Evolutionary conservation across 495 filamentous ascomycete genomes (phyloP).

Genomic region (Delitschia confertaspora): DNA sequence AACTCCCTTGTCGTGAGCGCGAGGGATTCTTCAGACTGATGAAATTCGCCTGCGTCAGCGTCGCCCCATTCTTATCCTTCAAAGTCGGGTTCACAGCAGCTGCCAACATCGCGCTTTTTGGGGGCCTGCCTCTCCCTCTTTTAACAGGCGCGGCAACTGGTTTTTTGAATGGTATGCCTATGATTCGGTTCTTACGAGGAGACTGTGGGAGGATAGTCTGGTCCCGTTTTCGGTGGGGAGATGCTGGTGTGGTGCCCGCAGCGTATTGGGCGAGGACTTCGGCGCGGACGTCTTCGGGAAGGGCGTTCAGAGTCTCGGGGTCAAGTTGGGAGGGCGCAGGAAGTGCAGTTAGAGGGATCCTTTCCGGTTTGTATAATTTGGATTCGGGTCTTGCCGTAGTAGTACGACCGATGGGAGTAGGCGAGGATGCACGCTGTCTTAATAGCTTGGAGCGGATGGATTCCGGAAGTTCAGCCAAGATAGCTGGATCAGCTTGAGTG

Average conservation of each 20-base stretch:
- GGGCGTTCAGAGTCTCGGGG: slow-evolving; percentile 49
- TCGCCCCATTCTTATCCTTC: slow-evolving; percentile 17
- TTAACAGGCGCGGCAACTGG: slow-evolving; percentile 51
- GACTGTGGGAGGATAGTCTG: slow-evolving; percentile 49
- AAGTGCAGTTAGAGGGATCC: slow-evolving; percentile 26
- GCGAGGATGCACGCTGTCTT: slow-evolving; percentile 33
- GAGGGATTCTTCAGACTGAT: slow-evolving; percentile 28
- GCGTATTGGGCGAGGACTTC: slow-evolving; percentile 67
- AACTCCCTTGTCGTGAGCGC: neutral
- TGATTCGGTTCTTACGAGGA: slow-evolving; percentile 44
- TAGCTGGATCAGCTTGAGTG: slow-evolving; percentile 62
- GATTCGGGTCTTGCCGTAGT: neutral
- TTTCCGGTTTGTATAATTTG: slow-evolving; percentile 2
- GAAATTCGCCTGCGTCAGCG: slow-evolving; percentile 60
- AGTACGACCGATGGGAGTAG: slow-evolving; percentile 8
- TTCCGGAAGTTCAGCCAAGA: slow-evolving; percentile 65
- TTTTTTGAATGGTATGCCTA: slow-evolving; percentile 42
- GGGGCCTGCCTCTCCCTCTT: slow-evolving; percentile 33
- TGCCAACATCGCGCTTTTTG: slow-evolving; percentile 27
- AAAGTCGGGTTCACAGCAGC: slow-evolving; percentile 10
- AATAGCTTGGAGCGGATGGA: slow-evolving; percentile 71
- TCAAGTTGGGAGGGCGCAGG: slow-evolving; percentile 36
- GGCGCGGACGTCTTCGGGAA: slow-evolving; percentile 74
- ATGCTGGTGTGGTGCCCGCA: slow-evolving; percentile 7
- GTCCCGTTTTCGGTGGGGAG: slow-evolving; percentile 7